Conservation (phyloP, 2,329 filamentous ascomycete genomes). For the Microcyclospora pomicola region DNA sequence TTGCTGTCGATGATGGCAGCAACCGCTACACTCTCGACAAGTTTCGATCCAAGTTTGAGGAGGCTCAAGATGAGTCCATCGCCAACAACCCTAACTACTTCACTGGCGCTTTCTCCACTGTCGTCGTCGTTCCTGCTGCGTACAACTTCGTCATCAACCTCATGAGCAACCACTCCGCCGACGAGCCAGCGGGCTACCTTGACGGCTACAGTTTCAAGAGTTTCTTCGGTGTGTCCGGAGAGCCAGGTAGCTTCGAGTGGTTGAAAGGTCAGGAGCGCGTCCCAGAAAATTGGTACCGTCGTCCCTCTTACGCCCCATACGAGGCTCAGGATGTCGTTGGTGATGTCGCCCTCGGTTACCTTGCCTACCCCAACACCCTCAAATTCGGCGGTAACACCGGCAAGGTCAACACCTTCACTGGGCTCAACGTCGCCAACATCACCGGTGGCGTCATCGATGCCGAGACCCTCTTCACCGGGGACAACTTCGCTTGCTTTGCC, state of each 20-base stretch:
- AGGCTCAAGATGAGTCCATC: slow-evolving; percentile 13
- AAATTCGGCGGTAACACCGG: slow-evolving; percentile 24
- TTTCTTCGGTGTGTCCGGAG: slow-evolving; percentile 10
- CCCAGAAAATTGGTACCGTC: slow-evolving; percentile 9
- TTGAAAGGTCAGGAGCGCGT: slow-evolving; percentile 11
- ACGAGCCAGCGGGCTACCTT: slow-evolving; percentile 10
- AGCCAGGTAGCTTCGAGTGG: slow-evolving; percentile 8
- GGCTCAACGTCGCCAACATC: slow-evolving; percentile 21
- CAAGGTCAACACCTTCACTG: slow-evolving; percentile 18
- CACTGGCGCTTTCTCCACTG: slow-evolving; percentile 7
- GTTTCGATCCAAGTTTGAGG: slow-evolving; percentile 8
- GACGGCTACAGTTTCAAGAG: slow-evolving; percentile 10
- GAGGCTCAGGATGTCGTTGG: slow-evolving; percentile 7
- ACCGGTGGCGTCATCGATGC: slow-evolving; percentile 29
- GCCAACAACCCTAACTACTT: slow-evolving; percentile 17
- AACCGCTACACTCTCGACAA: slow-evolving; percentile 14
- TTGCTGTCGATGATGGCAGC: slow-evolving; percentile 8
- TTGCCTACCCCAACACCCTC: not conserved
- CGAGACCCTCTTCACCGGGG: slow-evolving; percentile 8
- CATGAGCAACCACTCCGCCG: slow-evolving; percentile 12
- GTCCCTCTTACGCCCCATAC: slow-evolving; percentile 9
- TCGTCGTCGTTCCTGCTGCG: slow-evolving; percentile 5
- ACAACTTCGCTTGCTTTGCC: slow-evolving; percentile 22
- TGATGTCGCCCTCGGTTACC: slow-evolving; percentile 3
- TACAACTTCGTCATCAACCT: slow-evolving; percentile 10